phyloP scores from a whole-genome alignment of 1,284 basidiomycete genomes.

The Ustilago vetiveriae region DNA sequence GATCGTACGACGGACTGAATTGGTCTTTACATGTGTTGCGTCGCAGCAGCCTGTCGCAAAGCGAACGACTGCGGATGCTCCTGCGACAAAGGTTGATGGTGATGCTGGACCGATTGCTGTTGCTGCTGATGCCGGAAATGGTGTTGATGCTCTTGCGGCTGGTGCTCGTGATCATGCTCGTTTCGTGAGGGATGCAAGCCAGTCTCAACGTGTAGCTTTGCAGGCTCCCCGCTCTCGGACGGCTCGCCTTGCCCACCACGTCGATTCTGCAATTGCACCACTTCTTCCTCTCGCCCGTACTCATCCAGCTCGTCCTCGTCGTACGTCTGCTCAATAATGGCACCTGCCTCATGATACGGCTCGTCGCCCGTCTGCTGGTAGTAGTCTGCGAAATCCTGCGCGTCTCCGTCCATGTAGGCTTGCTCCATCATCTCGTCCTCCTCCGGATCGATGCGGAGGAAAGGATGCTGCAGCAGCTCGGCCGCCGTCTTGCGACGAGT shows the following conservation, averaged over 20 bases:
- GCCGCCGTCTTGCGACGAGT: constrained; percentile 58
- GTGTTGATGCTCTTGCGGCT: background rate
- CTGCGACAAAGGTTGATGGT: background rate
- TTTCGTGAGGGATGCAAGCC: too few species aligned
- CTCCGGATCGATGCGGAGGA: constrained; percentile 39
- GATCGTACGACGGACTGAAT: too few species aligned
- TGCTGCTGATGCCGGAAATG: constrained; percentile 1
- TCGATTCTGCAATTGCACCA: constrained; percentile 28
- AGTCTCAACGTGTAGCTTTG: background rate
- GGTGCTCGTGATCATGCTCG: background rate
- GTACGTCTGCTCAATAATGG: background rate
- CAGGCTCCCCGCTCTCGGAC: constrained; percentile 10
- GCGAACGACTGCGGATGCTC: background rate
- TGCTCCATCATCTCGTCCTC: constrained; percentile 25
- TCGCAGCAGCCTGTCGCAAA: background rate
- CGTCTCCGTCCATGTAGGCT: constrained; percentile 10
- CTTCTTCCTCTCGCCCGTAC: constrained; percentile 17
- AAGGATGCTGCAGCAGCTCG: constrained; percentile 58
- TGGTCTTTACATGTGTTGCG: constrained; percentile 3
- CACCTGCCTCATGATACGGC: constrained; percentile 1
- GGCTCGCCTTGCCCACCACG: constrained; percentile 16
- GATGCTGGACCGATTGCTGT: background rate
- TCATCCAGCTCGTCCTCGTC: constrained; percentile 29
- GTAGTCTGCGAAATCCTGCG: constrained; percentile 33
- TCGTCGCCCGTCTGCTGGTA: constrained; percentile 18